These are phyloP conservation scores for Sporisorium exsertum DNA, from an alignment of 1,284 basidiomycete species.

Conservation along the genomic window DNA sequence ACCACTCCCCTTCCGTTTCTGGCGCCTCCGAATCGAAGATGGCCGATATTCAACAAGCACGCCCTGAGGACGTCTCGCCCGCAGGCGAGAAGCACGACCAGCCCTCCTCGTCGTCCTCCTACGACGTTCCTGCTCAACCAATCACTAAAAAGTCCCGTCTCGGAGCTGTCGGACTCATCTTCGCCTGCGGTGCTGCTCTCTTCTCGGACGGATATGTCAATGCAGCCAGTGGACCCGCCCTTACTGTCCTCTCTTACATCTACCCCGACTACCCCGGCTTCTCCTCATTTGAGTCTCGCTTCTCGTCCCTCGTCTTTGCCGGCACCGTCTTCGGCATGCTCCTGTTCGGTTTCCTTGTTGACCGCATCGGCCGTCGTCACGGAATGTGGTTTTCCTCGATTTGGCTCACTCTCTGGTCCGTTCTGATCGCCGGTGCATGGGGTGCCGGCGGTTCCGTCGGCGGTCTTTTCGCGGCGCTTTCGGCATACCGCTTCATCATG, in stretches of 20 bases:
- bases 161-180: conserved; percentile 51
- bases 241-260: conserved; percentile 53
- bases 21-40: conserved; percentile 18
- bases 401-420: conserved; percentile 57
- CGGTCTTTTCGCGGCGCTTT: conserved; percentile 81
- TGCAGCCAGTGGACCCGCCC: conserved; percentile 47
- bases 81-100: conserved; percentile 20
- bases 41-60: conserved; percentile 22
- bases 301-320: conserved; percentile 64
- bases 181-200: conserved; percentile 64
- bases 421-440: conserved; percentile 81
- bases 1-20: no score
- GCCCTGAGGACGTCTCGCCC: conserved; percentile 15
- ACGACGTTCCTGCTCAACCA: conserved; percentile 21
- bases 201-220: conserved; percentile 67
- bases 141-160: conserved; percentile 31
- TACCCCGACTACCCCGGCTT: conserved; percentile 45
- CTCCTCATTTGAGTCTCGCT: conserved; percentile 43
- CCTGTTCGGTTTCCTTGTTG: conserved; percentile 73
- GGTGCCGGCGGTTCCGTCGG: conserved; percentile 79
- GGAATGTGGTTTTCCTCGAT: conserved; percentile 77
- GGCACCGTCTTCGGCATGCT: conserved; percentile 77
- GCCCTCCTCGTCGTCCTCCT: not conserved
- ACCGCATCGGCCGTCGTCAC: conserved; percentile 87
- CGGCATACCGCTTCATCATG: conserved; percentile 75